Percentiles rank a stretch among this genome's conserved stretches.
Conservation (phyloP, 2,329 filamentous ascomycete species). For the Neofusicoccum sp. region DNA sequence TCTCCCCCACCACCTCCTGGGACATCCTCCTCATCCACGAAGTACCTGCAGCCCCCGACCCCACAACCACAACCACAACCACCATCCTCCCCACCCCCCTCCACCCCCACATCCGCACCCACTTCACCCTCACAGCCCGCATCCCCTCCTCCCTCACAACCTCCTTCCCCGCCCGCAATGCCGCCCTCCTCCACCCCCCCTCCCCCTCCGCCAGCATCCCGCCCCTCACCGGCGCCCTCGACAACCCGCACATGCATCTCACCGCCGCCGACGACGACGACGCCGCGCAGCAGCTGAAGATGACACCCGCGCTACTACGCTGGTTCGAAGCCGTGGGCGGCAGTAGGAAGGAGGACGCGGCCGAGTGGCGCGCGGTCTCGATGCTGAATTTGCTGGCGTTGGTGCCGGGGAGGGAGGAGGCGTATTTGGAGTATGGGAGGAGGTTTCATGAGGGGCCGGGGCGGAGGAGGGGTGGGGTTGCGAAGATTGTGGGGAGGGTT, state of each 20-base stretch:
- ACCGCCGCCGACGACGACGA: constrained; percentile 16
- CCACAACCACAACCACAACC: constrained; percentile 28
- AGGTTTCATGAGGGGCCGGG: constrained; percentile 53
- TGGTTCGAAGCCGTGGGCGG: constrained; percentile 48
- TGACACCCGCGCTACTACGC: constrained; percentile 49
- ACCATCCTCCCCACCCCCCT: constrained; percentile 20
- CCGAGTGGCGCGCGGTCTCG: constrained; percentile 50
- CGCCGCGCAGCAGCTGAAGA: constrained; percentile 53
- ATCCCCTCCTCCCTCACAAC: constrained; percentile 44
- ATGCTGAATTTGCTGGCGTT: constrained; percentile 66
- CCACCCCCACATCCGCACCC: neutral
- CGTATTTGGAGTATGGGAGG: constrained; percentile 58
- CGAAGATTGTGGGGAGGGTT: constrained; percentile 62
- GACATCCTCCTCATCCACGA: constrained; percentile 46
- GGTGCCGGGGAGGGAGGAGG: constrained; percentile 48
- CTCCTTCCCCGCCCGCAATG: constrained; percentile 39
- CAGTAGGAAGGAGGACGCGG: constrained; percentile 30
- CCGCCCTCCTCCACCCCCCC: constrained; percentile 38
- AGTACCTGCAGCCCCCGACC: no score
- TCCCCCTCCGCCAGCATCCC: constrained; percentile 30
- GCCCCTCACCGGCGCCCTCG: constrained; percentile 37
- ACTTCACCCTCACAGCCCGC: constrained; percentile 41
- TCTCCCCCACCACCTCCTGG: constrained; percentile 37
- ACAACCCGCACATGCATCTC: neutral
- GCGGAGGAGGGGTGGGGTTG: constrained; percentile 53